Evolutionary conservation across 768 basidiomycete species (phyloP).

Genomic region (Amanita exitialis): DNA sequence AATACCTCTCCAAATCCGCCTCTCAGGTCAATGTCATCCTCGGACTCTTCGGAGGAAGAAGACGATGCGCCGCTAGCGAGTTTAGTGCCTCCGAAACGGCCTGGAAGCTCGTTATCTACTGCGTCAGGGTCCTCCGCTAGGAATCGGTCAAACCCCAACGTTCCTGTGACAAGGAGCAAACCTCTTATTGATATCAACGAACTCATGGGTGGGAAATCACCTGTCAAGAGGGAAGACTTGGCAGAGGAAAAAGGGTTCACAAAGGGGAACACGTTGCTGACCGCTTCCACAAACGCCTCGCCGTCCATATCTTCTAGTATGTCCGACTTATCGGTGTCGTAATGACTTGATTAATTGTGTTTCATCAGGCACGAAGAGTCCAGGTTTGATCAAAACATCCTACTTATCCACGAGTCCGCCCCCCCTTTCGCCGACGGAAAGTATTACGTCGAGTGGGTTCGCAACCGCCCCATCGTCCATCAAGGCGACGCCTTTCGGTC

Average conservation of each 20-base stretch:
- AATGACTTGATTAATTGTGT: neutral
- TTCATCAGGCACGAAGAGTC: neutral
- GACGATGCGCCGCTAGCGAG: constrained; percentile 58
- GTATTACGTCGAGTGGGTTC: constrained; percentile 2
- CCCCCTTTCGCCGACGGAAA: constrained; percentile 2
- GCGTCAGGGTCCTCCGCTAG: constrained; percentile 1
- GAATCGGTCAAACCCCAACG: constrained; percentile 19
- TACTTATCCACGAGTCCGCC: neutral
- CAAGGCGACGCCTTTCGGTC: constrained; percentile 2
- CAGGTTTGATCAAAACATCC: neutral
- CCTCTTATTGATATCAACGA: constrained; percentile 44
- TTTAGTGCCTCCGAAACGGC: constrained; percentile 51
- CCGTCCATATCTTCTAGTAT: neutral
- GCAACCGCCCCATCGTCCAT: constrained; percentile 4
- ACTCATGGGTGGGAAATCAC: constrained; percentile 21
- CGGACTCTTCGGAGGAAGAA: constrained; percentile 29
- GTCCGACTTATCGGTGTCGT: neutral
- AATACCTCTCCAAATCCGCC: neutral
- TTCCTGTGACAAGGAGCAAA: constrained; percentile 19
- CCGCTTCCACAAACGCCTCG: neutral
- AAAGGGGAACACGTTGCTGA: constrained; percentile 10
- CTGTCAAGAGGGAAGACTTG: constrained; percentile 22
- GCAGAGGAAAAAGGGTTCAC: constrained; percentile 26
- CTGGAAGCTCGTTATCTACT: constrained; percentile 47
- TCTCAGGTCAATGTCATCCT: constrained; percentile 5